Percentiles rank a stretch among this genome's conserved stretches.
Conservation (phyloP, 305 asterid species). For the Fraxinus platypoda region DNA sequence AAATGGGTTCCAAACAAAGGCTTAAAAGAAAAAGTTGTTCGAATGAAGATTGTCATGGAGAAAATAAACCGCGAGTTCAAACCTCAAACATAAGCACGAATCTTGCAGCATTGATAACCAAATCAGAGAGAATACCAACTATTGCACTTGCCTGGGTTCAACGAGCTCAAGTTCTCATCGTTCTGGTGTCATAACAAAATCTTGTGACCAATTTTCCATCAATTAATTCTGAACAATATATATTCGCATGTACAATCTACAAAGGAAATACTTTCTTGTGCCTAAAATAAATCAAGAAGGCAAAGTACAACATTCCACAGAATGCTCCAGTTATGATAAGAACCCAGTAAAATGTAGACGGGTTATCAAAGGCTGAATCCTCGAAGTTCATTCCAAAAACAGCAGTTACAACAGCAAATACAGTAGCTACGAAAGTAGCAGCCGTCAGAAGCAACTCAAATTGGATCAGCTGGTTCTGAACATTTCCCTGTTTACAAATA, state of each 20-base stretch:
- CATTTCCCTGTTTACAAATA: slow-evolving; percentile 67
- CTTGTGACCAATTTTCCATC: slow-evolving; percentile 8
- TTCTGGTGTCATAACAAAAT: not conserved
- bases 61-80: not conserved
- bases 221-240: slow-evolving; percentile 13
- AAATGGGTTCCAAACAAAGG: not conserved
- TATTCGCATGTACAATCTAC: slow-evolving; percentile 31
- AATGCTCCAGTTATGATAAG: slow-evolving; percentile 51
- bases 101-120: not conserved
- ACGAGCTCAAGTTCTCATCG: not conserved
- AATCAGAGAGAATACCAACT: not conserved
- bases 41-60: not conserved
- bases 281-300: slow-evolving; percentile 70
- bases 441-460: slow-evolving; percentile 92
- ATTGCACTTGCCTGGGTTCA: not conserved
- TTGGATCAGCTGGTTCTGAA: slow-evolving; percentile 91
- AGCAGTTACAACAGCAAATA: slow-evolving; percentile 88
- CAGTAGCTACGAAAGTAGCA: slow-evolving; percentile 82
- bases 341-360: slow-evolving; percentile 80
- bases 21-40: not conserved
- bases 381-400: slow-evolving; percentile 91
- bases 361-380: slow-evolving; percentile 51
- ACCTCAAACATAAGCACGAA: not conserved
- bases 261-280: slow-evolving; percentile 78
- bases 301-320: slow-evolving; percentile 54